A percentile compares a stretch with the other conserved stretches of the same genome.
Conservation (phyloP, 176 grass and related monocot species). For the Ensete glaucum region DNA sequence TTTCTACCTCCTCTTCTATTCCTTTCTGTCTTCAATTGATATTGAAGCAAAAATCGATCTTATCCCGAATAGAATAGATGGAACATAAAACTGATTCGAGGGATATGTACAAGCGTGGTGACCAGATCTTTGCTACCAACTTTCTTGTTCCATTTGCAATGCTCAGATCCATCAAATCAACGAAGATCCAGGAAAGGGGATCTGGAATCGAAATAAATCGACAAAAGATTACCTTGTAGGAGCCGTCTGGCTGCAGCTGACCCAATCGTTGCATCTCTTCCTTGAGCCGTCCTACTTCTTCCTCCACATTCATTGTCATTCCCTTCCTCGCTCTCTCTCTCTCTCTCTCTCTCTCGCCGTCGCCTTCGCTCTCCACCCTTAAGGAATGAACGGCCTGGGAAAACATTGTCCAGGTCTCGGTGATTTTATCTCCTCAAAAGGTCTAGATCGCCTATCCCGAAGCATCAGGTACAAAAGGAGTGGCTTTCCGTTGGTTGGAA, state of each 20-base stretch:
- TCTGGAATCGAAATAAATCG: conserved; percentile 6
- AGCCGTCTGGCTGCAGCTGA: conserved; percentile 60
- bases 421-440: neutral
- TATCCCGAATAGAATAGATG: neutral
- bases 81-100: neutral
- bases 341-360: conserved; percentile 3
- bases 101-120: neutral
- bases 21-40: neutral
- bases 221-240: conserved; percentile 48
- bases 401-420: neutral
- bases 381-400: neutral
- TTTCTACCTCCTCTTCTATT: neutral
- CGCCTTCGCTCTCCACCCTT: neutral
- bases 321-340: neutral
- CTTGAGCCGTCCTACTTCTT: conserved; percentile 78
- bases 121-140: neutral
- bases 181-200: neutral
- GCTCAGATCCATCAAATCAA: neutral
- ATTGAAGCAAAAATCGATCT: neutral
- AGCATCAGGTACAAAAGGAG: neutral
- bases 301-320: conserved; percentile 82
- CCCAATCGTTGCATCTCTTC: conserved; percentile 96
- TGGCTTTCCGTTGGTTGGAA: neutral
- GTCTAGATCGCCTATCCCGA: neutral
- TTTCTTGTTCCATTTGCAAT: neutral